Conservation (phyloP, 805 yeast genomes). For the Starmerella riodocensis region DNA sequence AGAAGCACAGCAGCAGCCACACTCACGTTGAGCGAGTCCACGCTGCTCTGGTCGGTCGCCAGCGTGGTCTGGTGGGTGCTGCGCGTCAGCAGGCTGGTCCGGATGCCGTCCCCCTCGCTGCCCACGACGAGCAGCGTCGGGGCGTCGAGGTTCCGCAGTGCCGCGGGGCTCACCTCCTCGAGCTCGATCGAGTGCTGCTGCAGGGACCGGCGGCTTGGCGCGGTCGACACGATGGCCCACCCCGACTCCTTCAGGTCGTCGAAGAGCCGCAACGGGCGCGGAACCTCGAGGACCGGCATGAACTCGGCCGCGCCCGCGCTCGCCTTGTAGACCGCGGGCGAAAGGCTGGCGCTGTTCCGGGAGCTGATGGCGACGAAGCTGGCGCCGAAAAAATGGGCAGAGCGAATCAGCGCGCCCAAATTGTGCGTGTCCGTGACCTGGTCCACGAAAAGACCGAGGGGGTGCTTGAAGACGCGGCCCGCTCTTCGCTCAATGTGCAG, state of each 20-base stretch:
- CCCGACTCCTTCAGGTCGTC: constrained; percentile 42
- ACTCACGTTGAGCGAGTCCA: constrained; percentile 79
- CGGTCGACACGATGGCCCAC: constrained; percentile 62
- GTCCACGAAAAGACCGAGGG: constrained; percentile 65
- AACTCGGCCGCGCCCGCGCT: constrained; percentile 77
- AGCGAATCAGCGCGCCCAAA: constrained; percentile 67
- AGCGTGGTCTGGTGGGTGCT: constrained; percentile 24
- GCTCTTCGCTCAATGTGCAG: neutral
- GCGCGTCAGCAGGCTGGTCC: constrained; percentile 45
- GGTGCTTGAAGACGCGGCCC: neutral
- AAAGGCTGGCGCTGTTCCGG: constrained; percentile 56
- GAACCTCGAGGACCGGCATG: constrained; percentile 44
- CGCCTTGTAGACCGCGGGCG: constrained; percentile 68
- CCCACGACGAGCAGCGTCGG: constrained; percentile 71
- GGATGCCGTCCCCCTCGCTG: constrained; percentile 72
- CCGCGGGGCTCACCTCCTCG: constrained; percentile 24
- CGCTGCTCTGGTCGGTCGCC: constrained; percentile 20
- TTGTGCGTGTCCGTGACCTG: constrained; percentile 79
- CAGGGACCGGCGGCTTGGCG: constrained; percentile 26
- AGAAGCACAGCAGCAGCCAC: constrained; percentile 73
- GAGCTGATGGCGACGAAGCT: constrained; percentile 64
- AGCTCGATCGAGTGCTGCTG: constrained; percentile 27
- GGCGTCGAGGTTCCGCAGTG: constrained; percentile 33
- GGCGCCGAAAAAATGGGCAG: constrained; percentile 70
- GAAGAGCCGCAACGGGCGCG: constrained; percentile 51